Percentiles rank a stretch among this genome's conserved stretches.
These are phyloP conservation scores for Pelargonium fulgidum DNA, from an alignment of 441 rosid genomes.

Conservation along the genomic window DNA sequence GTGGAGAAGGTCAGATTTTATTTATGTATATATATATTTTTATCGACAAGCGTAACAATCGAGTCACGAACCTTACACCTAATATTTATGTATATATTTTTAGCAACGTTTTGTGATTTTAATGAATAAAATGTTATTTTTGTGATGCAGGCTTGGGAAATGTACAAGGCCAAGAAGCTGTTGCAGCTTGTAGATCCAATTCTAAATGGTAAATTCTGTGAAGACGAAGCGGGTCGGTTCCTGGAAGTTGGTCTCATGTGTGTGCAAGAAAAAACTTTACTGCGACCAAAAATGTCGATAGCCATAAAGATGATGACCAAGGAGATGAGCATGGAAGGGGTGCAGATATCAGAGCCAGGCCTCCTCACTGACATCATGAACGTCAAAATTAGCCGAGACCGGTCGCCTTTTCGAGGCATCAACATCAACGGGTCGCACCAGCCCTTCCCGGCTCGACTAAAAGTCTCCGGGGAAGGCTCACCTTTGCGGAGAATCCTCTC, in stretches of 20 bases:
- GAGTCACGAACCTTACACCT: not conserved
- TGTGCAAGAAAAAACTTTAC: slow-evolving; percentile 30
- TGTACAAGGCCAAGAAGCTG: slow-evolving; percentile 31
- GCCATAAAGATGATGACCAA: slow-evolving; percentile 28
- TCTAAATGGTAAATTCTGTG: slow-evolving; percentile 17
- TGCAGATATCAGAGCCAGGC: slow-evolving; percentile 27
- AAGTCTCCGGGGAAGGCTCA: not conserved
- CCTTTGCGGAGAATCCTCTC: not conserved
- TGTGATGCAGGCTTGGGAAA: slow-evolving; percentile 36
- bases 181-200: slow-evolving; percentile 30
- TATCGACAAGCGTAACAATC: not conserved
- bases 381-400: slow-evolving; percentile 22
- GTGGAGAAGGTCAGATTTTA: slow-evolving; percentile 30
- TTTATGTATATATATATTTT: not conserved
- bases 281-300: slow-evolving; percentile 31
- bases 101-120: too few relatives aligned
- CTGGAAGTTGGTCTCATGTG: slow-evolving; percentile 32
- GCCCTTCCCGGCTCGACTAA: not conserved
- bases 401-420: slow-evolving; percentile 1
- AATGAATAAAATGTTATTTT: not conserved
- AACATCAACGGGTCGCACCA: not conserved
- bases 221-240: slow-evolving; percentile 27
- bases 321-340: slow-evolving; percentile 16
- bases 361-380: slow-evolving; percentile 29
- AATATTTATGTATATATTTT: not conserved